These are phyloP conservation scores for Letharia lupina DNA, from an alignment of 495 filamentous ascomycete genomes.

Conservation along the genomic window DNA sequence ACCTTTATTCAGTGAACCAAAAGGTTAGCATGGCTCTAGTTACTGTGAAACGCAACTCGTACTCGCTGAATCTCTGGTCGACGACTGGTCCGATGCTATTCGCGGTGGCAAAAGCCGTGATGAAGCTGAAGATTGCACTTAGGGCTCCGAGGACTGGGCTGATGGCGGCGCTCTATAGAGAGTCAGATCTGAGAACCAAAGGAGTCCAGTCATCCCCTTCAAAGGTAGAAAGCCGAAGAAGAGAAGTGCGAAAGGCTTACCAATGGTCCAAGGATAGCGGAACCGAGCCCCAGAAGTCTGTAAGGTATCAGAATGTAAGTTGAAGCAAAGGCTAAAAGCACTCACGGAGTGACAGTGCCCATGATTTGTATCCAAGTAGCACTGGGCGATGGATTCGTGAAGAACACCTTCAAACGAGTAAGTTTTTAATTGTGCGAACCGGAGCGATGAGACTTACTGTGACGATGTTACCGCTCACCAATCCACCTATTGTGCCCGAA, in stretches of 20 bases:
- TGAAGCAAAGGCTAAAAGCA: neutral
- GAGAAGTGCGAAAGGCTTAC: no score
- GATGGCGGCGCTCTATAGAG: neutral
- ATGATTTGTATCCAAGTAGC: conserved; percentile 18
- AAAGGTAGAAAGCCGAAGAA: no score
- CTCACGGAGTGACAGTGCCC: conserved; percentile 8
- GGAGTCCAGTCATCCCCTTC: no score
- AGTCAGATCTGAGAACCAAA: neutral
- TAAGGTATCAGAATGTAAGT: neutral
- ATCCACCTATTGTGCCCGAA: neutral
- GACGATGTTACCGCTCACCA: conserved; percentile 6
- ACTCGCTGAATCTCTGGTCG: conserved; percentile 19
- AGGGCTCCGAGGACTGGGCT: neutral
- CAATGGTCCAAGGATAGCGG: no score
- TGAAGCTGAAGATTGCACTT: neutral
- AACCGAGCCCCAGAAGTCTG: no score
- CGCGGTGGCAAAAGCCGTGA: conserved; percentile 1
- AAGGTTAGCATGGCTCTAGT: neutral
- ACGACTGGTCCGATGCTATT: conserved; percentile 12
- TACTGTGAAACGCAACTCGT: neutral
- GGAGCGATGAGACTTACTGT: no score
- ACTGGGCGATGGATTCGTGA: conserved; percentile 12
- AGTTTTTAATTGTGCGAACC: no score
- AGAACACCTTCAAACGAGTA: conserved; percentile 5
- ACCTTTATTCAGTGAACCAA: neutral